Evolutionary conservation across 345 rosid genomes (phyloP).

Genomic region (Schrenkiella parvula): DNA sequence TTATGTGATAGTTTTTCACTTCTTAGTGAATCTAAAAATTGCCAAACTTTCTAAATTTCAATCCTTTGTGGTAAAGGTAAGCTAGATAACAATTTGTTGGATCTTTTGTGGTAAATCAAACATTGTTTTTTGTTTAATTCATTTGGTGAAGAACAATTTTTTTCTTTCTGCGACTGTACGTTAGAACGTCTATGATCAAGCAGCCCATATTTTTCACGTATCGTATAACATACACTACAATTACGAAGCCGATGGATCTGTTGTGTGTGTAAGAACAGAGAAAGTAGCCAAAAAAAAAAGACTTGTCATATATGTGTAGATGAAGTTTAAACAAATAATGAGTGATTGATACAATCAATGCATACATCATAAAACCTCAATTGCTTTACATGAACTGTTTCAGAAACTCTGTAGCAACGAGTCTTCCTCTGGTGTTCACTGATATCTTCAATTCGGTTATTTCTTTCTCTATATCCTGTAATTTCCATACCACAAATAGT

Average conservation of each 20-base stretch:
- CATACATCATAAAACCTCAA: constrained; percentile 6
- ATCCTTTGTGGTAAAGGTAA: too few relatives aligned
- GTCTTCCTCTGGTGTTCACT: constrained; percentile 84
- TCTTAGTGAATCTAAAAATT: too few relatives aligned
- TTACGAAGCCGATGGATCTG: neutral
- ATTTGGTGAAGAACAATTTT: neutral
- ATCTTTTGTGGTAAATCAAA: too few relatives aligned
- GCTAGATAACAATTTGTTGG: too few relatives aligned
- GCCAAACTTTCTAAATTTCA: too few relatives aligned
- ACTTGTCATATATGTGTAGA: neutral
- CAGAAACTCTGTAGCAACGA: constrained; percentile 87
- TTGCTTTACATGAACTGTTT: constrained; percentile 65
- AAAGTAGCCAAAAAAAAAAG: neutral
- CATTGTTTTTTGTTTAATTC: neutral
- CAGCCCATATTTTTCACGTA: neutral
- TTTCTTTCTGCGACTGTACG: neutral
- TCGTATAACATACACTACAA: neutral
- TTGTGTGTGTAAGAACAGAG: neutral
- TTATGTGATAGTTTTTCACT: too few relatives aligned
- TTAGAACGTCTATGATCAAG: neutral
- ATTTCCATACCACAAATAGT: neutral
- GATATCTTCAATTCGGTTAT: constrained; percentile 86
- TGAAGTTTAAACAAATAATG: neutral
- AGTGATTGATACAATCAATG: constrained; percentile 15
- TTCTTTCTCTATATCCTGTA: constrained; percentile 97